Base-by-base conservation (phyloP, 1,139 yeast species). In the Groenewaldozyma sp. region DNA sequence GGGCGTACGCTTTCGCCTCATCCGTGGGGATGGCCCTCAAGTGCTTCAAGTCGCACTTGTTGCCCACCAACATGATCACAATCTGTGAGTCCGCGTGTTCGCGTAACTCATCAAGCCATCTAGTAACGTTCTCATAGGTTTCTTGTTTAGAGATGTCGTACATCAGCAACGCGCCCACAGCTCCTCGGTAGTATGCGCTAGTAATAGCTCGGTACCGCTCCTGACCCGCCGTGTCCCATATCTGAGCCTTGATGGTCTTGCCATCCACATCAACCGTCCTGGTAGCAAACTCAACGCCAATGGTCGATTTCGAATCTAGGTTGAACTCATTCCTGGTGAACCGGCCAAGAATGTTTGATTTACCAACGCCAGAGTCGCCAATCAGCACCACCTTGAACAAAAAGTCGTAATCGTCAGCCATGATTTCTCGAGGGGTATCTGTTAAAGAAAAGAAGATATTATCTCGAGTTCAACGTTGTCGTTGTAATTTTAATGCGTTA, bases 211-310 rank as follows among this genome's bases (percentile, higher is more conserved):
- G 77, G 68, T 91, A 91, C 60, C 98, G 77, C 65, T 91, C 98
- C 68, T 91, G 98, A 45, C 98, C 98, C 2, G 98, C 98, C 22
- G 98, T 91, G 63, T 91, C 98, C 98, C 98, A 91, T 58, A 91
- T 87, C 64, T 93, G 98, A 6, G 97, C 96, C 64, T 91, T 91
- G 57, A 93, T 87, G 58, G 94, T 74, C 64, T 88, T 91, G 45
- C 94, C 94, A 55, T 91, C 97, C 42, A 91, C 88, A 55, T 83
- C 94, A 42, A 91, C 78, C 2, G 97, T 88, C 62, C 96, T 75
- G 29, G 97, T 93, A 35, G 97, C 97, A 69, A 91, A 93, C 63
- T 93, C 98, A 36, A 91, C 98, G 37, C 98, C 98, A 56, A 91
- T 93, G 20, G 98, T 91, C 40, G 94, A 82, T 62, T 93, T 81